Evolutionary conservation across 129 eudicot genomes (phyloP).

Genomic region (Dittrichia graveolens): DNA sequence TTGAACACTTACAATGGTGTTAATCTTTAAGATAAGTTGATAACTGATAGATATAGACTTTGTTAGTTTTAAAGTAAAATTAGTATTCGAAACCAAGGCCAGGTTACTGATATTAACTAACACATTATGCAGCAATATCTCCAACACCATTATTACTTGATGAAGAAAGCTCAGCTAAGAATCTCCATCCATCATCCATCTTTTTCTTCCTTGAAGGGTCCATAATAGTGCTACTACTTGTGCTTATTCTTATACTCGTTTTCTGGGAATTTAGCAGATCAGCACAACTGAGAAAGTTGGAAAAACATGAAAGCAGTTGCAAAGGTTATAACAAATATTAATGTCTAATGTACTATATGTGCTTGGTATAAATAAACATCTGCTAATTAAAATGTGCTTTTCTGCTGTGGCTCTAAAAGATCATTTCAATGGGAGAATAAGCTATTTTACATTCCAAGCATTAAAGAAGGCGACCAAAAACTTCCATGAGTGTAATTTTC

Average conservation of each 20-base stretch:
- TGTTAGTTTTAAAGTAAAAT: background rate
- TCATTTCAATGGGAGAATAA: slow-evolving; percentile 51
- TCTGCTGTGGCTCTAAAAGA: slow-evolving; percentile 29
- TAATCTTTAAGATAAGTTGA: background rate
- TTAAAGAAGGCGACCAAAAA: slow-evolving; percentile 68
- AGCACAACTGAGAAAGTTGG: slow-evolving; percentile 20
- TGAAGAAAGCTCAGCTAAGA: slow-evolving; percentile 32
- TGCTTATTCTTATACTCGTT: slow-evolving; percentile 44
- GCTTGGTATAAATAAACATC: background rate
- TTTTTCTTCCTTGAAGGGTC: slow-evolving; percentile 51
- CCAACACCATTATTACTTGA: slow-evolving; percentile 29
- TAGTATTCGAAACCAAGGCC: background rate
- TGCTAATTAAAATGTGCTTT: background rate
- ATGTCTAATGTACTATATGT: background rate
- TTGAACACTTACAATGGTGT: background rate
- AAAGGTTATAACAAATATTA: slow-evolving; percentile 30
- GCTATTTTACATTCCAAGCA: slow-evolving; percentile 47
- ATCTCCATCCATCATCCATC: slow-evolving; percentile 31
- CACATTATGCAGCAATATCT: slow-evolving; percentile 33
- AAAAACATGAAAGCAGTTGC: slow-evolving; percentile 27
- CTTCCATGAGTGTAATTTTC: slow-evolving; percentile 56
- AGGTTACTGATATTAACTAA: background rate
- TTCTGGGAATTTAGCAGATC: slow-evolving; percentile 42
- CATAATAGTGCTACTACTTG: slow-evolving; percentile 39
- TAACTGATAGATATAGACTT: background rate